Percentiles rank a stretch among this genome's conserved stretches.
Conservation (phyloP, 768 basidiomycete genomes). For the Tephrocybe sp. region DNA sequence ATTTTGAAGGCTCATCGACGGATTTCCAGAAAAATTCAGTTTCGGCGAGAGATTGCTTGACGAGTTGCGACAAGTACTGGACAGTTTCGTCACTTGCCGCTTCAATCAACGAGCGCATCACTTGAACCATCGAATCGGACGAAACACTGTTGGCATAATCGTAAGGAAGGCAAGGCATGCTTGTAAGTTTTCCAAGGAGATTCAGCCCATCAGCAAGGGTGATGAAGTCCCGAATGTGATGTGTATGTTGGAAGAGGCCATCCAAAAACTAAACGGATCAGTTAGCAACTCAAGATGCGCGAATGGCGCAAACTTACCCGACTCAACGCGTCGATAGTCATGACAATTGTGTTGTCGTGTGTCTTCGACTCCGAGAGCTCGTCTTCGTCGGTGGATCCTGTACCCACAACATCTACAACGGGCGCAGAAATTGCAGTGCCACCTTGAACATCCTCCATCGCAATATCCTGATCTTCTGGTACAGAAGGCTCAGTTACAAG, state of each 20-base stretch:
- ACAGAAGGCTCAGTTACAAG: constrained; percentile 33
- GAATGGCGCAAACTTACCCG: constrained; percentile 46
- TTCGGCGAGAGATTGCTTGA: constrained; percentile 64
- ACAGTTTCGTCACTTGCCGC: constrained; percentile 78
- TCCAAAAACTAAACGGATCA: constrained; percentile 71
- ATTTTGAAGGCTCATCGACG: constrained; percentile 52
- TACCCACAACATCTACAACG: constrained; percentile 15
- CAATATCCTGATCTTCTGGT: constrained; percentile 33
- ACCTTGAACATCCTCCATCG: constrained; percentile 46
- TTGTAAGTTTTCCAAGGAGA: constrained; percentile 72
- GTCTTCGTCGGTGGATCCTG: constrained; percentile 23
- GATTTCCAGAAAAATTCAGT: constrained; percentile 72
- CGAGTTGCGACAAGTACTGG: constrained; percentile 63
- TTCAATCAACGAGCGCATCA: constrained; percentile 87
- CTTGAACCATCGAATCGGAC: constrained; percentile 84
- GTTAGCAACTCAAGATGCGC: constrained; percentile 1
- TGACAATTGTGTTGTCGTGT: constrained; percentile 75
- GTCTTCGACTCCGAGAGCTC: constrained; percentile 35
- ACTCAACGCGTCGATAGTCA: constrained; percentile 76
- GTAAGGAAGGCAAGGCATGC: constrained; percentile 83
- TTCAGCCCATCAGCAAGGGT: constrained; percentile 68
- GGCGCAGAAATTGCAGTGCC: constrained; percentile 16
- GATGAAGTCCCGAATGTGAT: constrained; percentile 90
- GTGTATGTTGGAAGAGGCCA: constrained; percentile 89
- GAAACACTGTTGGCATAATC: constrained; percentile 84